Base-by-base conservation (phyloP, 179 eudicot genomes). In the Heliamphora ciliata region DNA sequence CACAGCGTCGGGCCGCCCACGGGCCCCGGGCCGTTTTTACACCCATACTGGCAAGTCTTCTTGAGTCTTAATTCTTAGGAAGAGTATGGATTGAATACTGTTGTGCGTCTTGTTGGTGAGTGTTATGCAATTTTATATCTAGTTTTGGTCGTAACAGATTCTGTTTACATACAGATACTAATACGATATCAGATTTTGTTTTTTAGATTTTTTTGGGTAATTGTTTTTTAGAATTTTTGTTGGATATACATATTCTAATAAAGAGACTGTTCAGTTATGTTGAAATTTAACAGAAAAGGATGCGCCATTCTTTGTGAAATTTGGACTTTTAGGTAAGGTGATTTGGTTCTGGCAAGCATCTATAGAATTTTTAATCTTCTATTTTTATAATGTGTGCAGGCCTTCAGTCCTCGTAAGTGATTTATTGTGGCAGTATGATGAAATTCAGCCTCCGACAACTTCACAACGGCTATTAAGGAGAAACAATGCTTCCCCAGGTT, bases 381-480 rank as follows among this genome's bases (percentile, higher is more conserved):
- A 61, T 17, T 40, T 46, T 50, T 14, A 71, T 71, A 59, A 54
- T 48, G 47, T 47, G 13, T 87, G 86, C 97, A 95, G 98, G 85
- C 99, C 99, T 52, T 83, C 94, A 58, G 83, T 96, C 82, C 94
- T 96, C 66, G 93, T 96, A 79, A 89, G 96, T 88, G 99, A 96
- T 85, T 85, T 96, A 56, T 83, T 95, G 54, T 86, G 91, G 88
- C 92, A 94, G 68, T 87, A 82, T 88, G 98, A 89, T 85, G 91
- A 86, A 52, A 77, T 78, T 83, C 89, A 83, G 67, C 81, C 93
- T 81, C 85, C 90, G 50, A 78, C 85, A 66, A 73, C 82, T 74
- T 87, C 89, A 48, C 90, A 92, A 72, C 91, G 89, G 79, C 70
- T 91, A 81, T 79, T 88, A 86, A 87, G 87, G 82, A 87, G 89